phyloP scores from a whole-genome alignment of 2,329 filamentous ascomycete species.

The Madurella fahalii region DNA sequence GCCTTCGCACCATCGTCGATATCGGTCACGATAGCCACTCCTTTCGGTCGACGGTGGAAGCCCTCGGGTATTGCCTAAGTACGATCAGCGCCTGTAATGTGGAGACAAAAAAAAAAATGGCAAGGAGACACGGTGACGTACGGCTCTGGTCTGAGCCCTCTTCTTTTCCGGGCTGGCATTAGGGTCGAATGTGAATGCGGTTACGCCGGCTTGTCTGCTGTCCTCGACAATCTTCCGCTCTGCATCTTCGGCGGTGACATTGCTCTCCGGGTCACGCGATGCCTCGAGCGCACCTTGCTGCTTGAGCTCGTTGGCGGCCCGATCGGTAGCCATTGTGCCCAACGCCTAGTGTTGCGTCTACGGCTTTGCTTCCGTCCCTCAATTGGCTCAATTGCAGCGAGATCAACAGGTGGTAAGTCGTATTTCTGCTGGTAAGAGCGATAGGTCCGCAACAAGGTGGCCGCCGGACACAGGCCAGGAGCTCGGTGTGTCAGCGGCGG shows the following conservation, averaged over 20 bases:
- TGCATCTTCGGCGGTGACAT: constrained; percentile 64
- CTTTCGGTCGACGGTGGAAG: constrained; percentile 60
- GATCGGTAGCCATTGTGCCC: constrained; percentile 31
- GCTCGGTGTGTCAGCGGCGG: not conserved
- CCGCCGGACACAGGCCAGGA: not conserved
- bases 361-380: constrained; percentile 12
- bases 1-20: constrained; percentile 66
- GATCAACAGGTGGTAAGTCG: not conserved
- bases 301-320: constrained; percentile 61
- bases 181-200: constrained; percentile 83
- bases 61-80: constrained; percentile 58
- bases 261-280: constrained; percentile 65
- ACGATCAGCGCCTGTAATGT: constrained; percentile 3
- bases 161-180: constrained; percentile 81
- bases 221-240: constrained; percentile 72
- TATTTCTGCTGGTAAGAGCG: not conserved
- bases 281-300: constrained; percentile 75
- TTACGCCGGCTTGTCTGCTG: constrained; percentile 71
- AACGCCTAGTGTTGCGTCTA: constrained; percentile 12
- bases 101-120: not conserved
- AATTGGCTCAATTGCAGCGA: constrained; percentile 17
- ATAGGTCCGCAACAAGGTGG: not conserved
- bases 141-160: constrained; percentile 70
- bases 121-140: constrained; percentile 44
- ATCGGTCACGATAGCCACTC: constrained; percentile 72